A percentile compares a stretch with the other conserved stretches of the same genome.
Evolutionary conservation across 768 basidiomycete genomes (phyloP).

Genomic region (Dendrothele bispora): DNA sequence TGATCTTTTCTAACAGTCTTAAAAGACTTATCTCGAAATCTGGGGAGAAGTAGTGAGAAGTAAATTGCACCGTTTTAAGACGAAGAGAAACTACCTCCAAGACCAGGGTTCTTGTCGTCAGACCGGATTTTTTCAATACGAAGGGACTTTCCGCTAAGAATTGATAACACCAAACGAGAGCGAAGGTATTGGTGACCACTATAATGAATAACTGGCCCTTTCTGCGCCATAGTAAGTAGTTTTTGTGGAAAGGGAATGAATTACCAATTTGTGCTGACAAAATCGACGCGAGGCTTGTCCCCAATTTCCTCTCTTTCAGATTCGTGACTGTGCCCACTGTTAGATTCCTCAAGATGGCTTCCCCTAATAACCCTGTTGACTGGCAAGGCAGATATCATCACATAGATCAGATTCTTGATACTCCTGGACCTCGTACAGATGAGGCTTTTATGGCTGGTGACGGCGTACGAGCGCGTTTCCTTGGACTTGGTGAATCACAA

Average conservation of each 20-base stretch:
- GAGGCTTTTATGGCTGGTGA: conserved; percentile 79
- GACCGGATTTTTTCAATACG: conserved; percentile 86
- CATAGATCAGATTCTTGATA: conserved; percentile 84
- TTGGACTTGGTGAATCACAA: background rate
- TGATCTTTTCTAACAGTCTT: conserved; percentile 83
- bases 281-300: too few species aligned
- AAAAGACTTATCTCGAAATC: conserved; percentile 94
- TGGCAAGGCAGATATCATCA: conserved; percentile 64
- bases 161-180: conserved; percentile 82
- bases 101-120: conserved; percentile 92
- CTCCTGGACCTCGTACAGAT: conserved; percentile 88
- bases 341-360: background rate
- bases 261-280: too few species aligned
- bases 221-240: too few species aligned
- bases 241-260: conserved; percentile 13
- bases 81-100: conserved; percentile 60
- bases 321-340: too few species aligned
- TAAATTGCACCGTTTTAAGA: conserved; percentile 3
- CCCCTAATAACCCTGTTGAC: conserved; percentile 2
- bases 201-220: conserved; percentile 50
- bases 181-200: conserved; percentile 84
- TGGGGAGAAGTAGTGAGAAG: conserved; percentile 23
- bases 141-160: conserved; percentile 84
- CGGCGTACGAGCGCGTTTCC: conserved; percentile 47
- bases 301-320: too few species aligned